Percentiles rank a stretch among this genome's conserved stretches.
phyloP scores from a whole-genome alignment of 306 rosid genomes.

The Ormosia emarginata region DNA sequence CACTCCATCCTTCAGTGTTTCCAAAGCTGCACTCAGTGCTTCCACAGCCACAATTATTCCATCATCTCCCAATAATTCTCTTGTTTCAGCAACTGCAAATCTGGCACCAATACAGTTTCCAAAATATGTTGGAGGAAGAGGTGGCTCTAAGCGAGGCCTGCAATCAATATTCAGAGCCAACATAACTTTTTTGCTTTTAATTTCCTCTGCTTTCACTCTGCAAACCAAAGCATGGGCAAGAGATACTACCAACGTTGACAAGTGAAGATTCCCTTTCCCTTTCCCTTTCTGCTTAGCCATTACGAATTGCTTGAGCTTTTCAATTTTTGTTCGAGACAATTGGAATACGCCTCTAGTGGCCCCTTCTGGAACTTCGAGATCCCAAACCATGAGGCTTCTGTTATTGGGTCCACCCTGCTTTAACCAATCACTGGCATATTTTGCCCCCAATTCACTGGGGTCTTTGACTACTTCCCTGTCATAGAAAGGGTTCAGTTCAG shows the following conservation, averaged over 20 bases:
- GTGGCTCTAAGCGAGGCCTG: constrained; percentile 36
- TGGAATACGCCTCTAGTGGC: constrained; percentile 31
- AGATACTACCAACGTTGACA: constrained; percentile 34
- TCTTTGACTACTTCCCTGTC: constrained; percentile 41
- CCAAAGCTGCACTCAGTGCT: constrained; percentile 18
- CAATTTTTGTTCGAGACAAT: constrained; percentile 6
- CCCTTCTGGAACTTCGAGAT: constrained; percentile 14
- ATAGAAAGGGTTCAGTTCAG: constrained; percentile 28
- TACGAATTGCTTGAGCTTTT: constrained; percentile 20
- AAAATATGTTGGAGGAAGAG: constrained; percentile 41
- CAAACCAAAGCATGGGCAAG: constrained; percentile 33
- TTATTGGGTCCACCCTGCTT: constrained; percentile 40
- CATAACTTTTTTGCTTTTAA: not conserved
- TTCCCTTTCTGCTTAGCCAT: not conserved
- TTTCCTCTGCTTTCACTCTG: constrained; percentile 26
- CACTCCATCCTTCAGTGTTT: constrained; percentile 30
- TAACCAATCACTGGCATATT: constrained; percentile 33
- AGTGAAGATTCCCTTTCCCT: not conserved
- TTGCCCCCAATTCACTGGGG: not conserved
- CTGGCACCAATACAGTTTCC: constrained; percentile 43
- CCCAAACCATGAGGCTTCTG: constrained; percentile 41
- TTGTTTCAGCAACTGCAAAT: not conserved
- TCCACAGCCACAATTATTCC: constrained; percentile 25
- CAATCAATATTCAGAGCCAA: constrained; percentile 16
- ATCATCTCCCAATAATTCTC: constrained; percentile 15